These are phyloP conservation scores for Lactifluus piperatus DNA, from an alignment of 768 basidiomycete genomes.

Conservation along the genomic window DNA sequence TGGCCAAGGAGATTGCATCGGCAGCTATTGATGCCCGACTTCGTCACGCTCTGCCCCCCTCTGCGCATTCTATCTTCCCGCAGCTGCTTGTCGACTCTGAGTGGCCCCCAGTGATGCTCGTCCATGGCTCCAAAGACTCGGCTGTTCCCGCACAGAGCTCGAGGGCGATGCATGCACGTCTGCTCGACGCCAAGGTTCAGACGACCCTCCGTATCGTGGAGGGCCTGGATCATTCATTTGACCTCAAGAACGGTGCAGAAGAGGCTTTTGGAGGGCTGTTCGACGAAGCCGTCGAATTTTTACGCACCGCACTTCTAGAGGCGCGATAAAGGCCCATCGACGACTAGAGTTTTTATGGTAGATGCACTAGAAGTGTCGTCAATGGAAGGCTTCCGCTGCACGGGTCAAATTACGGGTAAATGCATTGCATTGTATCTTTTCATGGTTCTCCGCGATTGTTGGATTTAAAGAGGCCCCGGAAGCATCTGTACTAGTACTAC, in stretches of 20 bases:
- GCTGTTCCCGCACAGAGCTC: conserved; percentile 39
- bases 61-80: conserved; percentile 37
- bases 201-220: conserved; percentile 32
- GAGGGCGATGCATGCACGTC: conserved; percentile 27
- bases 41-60: conserved; percentile 23
- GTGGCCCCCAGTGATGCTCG: conserved; percentile 40
- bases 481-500: too few relatives aligned
- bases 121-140: conserved; percentile 42
- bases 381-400: too few relatives aligned
- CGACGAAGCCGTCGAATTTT: conserved; percentile 25
- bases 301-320: conserved; percentile 16
- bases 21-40: neutral
- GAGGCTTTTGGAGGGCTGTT: conserved; percentile 33
- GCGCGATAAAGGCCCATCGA: neutral
- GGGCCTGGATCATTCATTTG: conserved; percentile 48
- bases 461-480: too few relatives aligned
- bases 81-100: conserved; percentile 31
- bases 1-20: neutral
- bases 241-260: conserved; percentile 40
- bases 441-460: too few relatives aligned
- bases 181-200: conserved; percentile 31
- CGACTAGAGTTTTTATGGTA: neutral
- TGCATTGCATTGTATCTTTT: too few relatives aligned
- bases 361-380: neutral
- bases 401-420: neutral